Conservation (phyloP, 148 eudicot genomes). For the Pouteria glomerata region DNA sequence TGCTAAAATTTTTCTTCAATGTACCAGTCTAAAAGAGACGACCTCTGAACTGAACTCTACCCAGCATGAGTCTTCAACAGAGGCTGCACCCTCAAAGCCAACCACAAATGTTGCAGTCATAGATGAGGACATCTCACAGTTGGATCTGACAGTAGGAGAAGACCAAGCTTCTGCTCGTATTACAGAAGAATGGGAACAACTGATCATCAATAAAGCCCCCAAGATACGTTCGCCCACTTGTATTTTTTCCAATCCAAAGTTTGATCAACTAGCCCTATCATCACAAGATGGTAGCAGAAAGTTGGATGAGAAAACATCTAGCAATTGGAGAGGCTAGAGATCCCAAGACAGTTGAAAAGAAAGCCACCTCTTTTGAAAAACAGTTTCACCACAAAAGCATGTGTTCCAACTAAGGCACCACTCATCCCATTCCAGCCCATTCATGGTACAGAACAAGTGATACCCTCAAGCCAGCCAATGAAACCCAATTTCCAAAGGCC, state of each 20-base stretch:
- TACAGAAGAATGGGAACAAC: slow-evolving; percentile 76
- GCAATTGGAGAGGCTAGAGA: slow-evolving; percentile 51
- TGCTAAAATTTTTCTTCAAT: background rate
- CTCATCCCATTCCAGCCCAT: slow-evolving; percentile 30
- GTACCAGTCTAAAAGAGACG: slow-evolving; percentile 11
- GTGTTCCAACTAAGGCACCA: slow-evolving; percentile 31
- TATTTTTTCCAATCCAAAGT: slow-evolving; percentile 35
- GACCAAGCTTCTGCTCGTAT: slow-evolving; percentile 29
- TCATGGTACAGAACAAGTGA: slow-evolving; percentile 32
- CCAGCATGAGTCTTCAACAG: slow-evolving; percentile 12
- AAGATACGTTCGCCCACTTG: slow-evolving; percentile 33
- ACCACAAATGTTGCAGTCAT: slow-evolving; percentile 10
- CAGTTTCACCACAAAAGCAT: slow-evolving; percentile 19
- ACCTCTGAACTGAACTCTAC: slow-evolving; percentile 23
- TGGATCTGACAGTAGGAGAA: slow-evolving; percentile 16
- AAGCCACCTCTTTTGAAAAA: slow-evolving; percentile 37
- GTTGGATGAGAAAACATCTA: slow-evolving; percentile 43
- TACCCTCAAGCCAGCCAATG: slow-evolving; percentile 41
- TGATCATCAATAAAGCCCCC: slow-evolving; percentile 44
- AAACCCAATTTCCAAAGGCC: slow-evolving; percentile 73
- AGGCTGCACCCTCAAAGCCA: slow-evolving; percentile 16
- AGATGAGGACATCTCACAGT: slow-evolving; percentile 17
- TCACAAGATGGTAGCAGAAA: slow-evolving; percentile 25
- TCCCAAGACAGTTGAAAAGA: slow-evolving; percentile 44
- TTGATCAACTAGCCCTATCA: slow-evolving; percentile 21